These are phyloP conservation scores for Pterocarpus santalinus DNA, from an alignment of 306 rosid species.

Conservation along the genomic window DNA sequence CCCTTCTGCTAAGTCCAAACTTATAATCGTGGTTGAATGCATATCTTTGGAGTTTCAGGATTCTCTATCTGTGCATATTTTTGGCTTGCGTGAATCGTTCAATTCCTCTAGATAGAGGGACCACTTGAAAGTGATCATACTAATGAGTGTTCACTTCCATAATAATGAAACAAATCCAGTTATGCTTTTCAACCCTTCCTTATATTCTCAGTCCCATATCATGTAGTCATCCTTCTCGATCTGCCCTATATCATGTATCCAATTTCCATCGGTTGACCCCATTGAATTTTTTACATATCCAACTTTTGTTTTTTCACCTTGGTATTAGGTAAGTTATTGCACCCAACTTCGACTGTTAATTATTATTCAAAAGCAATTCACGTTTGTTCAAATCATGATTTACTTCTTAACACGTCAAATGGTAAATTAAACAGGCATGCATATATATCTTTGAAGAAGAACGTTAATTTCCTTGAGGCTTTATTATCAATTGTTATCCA, in stretches of 20 bases:
- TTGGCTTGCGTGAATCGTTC: background rate
- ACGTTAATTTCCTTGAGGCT: too few relatives aligned
- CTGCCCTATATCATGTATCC: too few relatives aligned
- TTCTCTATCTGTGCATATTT: background rate
- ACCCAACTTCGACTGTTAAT: background rate
- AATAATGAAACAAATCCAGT: background rate
- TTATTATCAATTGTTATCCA: too few relatives aligned
- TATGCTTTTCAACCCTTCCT: background rate
- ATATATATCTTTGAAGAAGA: too few relatives aligned
- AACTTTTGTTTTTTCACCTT: background rate
- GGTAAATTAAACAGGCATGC: background rate
- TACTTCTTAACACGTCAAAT: background rate
- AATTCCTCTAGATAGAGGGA: slow-evolving; percentile 14
- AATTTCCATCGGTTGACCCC: background rate
- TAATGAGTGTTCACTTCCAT: background rate
- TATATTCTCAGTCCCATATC: too few relatives aligned
- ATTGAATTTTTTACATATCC: background rate
- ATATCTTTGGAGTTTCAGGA: slow-evolving; percentile 3
- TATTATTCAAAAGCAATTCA: background rate
- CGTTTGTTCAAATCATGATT: background rate
- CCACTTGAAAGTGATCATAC: slow-evolving; percentile 6
- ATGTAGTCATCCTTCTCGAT: too few relatives aligned
- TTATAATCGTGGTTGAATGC: background rate
- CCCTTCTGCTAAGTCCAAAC: too few relatives aligned
- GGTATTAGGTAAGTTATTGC: background rate